Conservation (phyloP, 495 filamentous ascomycete genomes). For the Bacidia rubella region DNA sequence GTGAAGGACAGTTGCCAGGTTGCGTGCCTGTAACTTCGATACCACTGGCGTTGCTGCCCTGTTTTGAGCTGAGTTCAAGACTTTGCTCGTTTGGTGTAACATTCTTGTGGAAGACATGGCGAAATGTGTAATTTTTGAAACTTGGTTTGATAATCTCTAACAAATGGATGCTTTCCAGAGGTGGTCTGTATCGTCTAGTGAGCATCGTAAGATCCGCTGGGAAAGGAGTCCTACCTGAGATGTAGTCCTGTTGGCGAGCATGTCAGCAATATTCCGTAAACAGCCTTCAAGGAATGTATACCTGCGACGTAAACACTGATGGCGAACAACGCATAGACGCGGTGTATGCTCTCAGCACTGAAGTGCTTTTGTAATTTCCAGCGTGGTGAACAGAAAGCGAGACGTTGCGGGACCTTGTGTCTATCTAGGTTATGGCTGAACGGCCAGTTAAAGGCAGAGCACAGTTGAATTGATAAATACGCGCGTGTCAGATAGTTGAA, state of each 20-base stretch:
- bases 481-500: no score
- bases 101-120: slow-evolving; percentile 42
- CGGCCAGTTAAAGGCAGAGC: no score
- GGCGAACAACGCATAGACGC: slow-evolving; percentile 92
- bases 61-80: slow-evolving; percentile 38
- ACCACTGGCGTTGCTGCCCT: slow-evolving; percentile 23
- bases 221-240: no score
- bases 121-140: slow-evolving; percentile 14
- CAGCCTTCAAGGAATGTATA: slow-evolving; percentile 34
- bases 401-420: no score
- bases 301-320: slow-evolving; percentile 94
- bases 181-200: slow-evolving; percentile 55
- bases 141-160: slow-evolving; percentile 35
- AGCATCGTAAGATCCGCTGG: no score
- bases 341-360: slow-evolving; percentile 24
- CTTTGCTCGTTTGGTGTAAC: slow-evolving; percentile 54
- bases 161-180: slow-evolving; percentile 90
- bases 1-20: slow-evolving; percentile 57
- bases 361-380: neutral
- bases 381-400: no score
- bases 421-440: no score
- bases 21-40: slow-evolving; percentile 38
- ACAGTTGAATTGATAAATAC: no score
- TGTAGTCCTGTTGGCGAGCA: slow-evolving; percentile 59
- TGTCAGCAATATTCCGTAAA: slow-evolving; percentile 9